phyloP scores from a whole-genome alignment of 1,284 basidiomycete genomes.

The Cystobasidiaceae sp. region DNA sequence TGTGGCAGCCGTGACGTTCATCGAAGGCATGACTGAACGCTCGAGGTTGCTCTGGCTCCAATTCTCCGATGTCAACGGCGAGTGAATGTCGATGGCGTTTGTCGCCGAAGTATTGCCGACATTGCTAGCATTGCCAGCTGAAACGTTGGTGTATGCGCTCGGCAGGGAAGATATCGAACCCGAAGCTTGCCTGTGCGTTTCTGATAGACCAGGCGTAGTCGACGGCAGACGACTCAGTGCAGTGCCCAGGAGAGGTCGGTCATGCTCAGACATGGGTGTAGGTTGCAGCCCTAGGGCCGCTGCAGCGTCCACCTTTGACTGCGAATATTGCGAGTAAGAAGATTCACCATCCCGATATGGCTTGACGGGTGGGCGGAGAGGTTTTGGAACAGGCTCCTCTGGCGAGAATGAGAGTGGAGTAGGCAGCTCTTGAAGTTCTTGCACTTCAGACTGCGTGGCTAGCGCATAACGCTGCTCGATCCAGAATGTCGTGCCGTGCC shows the following conservation, averaged over 20 bases:
- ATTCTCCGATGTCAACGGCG: slow-evolving; percentile 16
- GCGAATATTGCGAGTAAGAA: neutral
- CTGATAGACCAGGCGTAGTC: too few species aligned
- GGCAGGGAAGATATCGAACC: too few species aligned
- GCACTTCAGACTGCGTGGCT: neutral
- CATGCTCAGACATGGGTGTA: neutral
- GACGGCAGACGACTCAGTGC: neutral
- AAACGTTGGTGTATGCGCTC: too few species aligned
- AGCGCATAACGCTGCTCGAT: slow-evolving; percentile 53
- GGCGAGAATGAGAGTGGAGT: neutral
- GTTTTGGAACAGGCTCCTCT: neutral
- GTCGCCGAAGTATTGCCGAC: neutral
- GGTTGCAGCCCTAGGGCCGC: neutral
- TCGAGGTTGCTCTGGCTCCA: slow-evolving; percentile 16
- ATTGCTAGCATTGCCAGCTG: neutral
- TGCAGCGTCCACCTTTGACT: too few species aligned
- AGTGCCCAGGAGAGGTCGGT: neutral
- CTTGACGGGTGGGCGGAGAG: neutral
- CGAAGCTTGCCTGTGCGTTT: too few species aligned
- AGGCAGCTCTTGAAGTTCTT: neutral
- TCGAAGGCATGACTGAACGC: slow-evolving; percentile 9
- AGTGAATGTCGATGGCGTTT: neutral
- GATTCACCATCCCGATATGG: neutral
- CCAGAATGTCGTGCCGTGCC: slow-evolving; percentile 60
- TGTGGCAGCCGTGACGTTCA: slow-evolving; percentile 16